These are phyloP conservation scores for Aegilops longissima DNA, from an alignment of 176 grass and related monocot species.

Conservation along the genomic window DNA sequence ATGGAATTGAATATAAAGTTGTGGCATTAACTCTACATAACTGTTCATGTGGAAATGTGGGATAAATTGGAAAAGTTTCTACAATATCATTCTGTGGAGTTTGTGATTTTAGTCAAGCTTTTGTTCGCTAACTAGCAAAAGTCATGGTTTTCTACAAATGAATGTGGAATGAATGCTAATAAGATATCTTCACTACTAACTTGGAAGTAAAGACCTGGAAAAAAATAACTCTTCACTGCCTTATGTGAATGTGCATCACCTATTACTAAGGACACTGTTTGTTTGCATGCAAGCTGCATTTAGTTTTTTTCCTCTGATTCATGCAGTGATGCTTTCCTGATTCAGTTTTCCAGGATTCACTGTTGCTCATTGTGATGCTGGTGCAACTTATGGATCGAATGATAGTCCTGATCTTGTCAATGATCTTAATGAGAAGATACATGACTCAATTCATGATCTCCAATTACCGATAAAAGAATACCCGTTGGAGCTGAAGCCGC, in stretches of 20 bases:
- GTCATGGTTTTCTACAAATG: neutral
- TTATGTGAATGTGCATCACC: neutral
- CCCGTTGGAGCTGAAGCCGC: conserved; percentile 70
- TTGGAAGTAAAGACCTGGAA: neutral
- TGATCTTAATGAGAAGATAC: conserved; percentile 40
- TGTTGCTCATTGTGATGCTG: conserved; percentile 84
- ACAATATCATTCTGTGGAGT: neutral
- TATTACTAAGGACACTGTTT: neutral
- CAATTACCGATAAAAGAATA: conserved; percentile 59
- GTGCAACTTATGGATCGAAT: conserved; percentile 47
- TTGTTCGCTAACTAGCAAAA: neutral
- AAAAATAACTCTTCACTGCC: neutral
- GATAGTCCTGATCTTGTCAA: conserved; percentile 25
- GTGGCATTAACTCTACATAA: neutral
- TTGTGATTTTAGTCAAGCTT: neutral
- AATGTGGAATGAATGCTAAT: neutral
- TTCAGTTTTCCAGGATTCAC: conserved; percentile 64
- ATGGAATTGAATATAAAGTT: neutral
- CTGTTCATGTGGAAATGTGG: neutral
- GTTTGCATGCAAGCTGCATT: neutral
- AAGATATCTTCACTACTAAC: conserved; percentile 1
- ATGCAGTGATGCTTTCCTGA: neutral
- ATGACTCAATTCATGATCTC: conserved; percentile 18
- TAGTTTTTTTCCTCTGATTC: neutral
- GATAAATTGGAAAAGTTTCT: neutral